Evolutionary conservation across 2,329 filamentous ascomycete genomes (phyloP).

Genomic region (Sporothrix schenckii): DNA sequence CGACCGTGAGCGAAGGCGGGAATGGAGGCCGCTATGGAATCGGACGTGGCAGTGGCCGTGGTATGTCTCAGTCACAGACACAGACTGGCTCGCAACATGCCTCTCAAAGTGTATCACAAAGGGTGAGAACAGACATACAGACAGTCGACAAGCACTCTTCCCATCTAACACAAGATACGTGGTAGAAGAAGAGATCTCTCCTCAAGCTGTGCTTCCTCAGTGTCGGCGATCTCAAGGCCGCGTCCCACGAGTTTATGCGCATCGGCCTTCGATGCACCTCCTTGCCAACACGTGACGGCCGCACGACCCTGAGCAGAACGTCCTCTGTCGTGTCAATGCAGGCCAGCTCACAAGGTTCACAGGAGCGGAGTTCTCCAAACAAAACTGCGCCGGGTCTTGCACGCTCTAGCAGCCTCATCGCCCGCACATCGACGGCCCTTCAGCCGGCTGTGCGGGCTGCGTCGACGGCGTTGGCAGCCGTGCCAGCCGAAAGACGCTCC

Average conservation of each 20-base stretch:
- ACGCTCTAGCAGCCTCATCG: neutral
- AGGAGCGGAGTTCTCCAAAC: neutral
- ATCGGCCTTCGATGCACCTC: conserved; percentile 35
- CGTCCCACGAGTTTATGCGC: conserved; percentile 33
- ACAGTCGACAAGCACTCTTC: too few species aligned
- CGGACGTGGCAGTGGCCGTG: neutral
- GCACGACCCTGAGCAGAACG: conserved; percentile 12
- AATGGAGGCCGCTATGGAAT: neutral
- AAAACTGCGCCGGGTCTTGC: neutral
- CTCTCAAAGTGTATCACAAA: conserved; percentile 25
- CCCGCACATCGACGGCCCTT: neutral
- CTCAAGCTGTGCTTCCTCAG: conserved; percentile 36
- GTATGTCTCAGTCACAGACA: neutral
- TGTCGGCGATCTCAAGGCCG: conserved; percentile 35
- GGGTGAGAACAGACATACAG: neutral
- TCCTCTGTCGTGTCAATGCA: neutral
- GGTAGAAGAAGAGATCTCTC: conserved; percentile 27
- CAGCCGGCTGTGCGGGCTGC: neutral
- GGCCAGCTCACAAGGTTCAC: conserved; percentile 3
- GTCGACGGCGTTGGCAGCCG: neutral
- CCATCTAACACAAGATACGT: neutral
- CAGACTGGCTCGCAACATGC: neutral
- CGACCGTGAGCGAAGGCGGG: too few species aligned
- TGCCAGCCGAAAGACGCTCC: neutral
- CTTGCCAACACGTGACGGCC: conserved; percentile 26